Percentiles rank a stretch among this genome's conserved stretches.
Conservation (phyloP, 768 basidiomycete genomes). For the Filobasidium floriforme region DNA sequence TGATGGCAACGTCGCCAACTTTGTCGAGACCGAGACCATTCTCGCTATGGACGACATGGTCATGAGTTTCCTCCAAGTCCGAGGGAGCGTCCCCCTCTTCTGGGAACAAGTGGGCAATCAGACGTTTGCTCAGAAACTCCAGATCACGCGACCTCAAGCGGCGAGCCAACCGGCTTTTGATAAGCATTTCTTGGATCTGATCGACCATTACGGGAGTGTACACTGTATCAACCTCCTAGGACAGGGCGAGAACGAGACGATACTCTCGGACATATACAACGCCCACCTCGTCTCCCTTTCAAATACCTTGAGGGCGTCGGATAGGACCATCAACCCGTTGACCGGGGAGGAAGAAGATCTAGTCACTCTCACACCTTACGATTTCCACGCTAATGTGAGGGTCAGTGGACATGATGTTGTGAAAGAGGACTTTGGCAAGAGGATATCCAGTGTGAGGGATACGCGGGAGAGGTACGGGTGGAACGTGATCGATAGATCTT, state of each 20-base stretch:
- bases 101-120: constrained; percentile 87
- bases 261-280: constrained; percentile 71
- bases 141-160: constrained; percentile 65
- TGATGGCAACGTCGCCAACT: constrained; percentile 77
- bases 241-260: constrained; percentile 82
- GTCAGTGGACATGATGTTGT: constrained; percentile 81
- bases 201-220: constrained; percentile 72
- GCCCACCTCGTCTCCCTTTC: constrained; percentile 55
- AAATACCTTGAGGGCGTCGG: constrained; percentile 24
- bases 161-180: constrained; percentile 97
- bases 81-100: constrained; percentile 93
- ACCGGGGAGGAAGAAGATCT: constrained; percentile 31
- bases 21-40: constrained; percentile 90
- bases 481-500: constrained; percentile 47
- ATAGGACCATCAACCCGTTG: constrained; percentile 36
- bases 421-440: constrained; percentile 58
- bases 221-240: constrained; percentile 90
- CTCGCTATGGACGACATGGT: constrained; percentile 78
- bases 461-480: constrained; percentile 76
- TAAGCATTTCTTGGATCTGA: constrained; percentile 77
- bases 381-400: constrained; percentile 80
- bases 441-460: constrained; percentile 43
- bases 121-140: constrained; percentile 87
- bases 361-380: constrained; percentile 65
- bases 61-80: constrained; percentile 86